Evolutionary conservation across 257 asterid species (phyloP).

Genomic region (Orobanche coerulescens): DNA sequence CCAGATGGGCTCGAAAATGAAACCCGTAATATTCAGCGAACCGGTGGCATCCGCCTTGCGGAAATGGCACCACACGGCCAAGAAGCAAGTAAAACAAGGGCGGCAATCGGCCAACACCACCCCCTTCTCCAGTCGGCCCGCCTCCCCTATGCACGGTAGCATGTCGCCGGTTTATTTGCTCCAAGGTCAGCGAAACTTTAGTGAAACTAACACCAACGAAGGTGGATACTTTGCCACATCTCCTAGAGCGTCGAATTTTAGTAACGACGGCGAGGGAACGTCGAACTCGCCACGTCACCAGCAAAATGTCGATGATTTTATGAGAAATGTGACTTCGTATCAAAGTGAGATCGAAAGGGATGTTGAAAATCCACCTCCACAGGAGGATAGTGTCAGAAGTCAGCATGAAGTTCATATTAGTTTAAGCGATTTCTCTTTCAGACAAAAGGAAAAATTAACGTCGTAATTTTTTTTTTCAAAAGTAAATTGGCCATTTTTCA

Average conservation of each 20-base stretch:
- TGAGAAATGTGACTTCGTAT: not conserved
- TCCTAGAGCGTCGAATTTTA: conserved; percentile 23
- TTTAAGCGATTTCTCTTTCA: conserved; percentile 32
- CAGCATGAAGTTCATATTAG: conserved; percentile 16
- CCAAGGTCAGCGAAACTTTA: conserved; percentile 29
- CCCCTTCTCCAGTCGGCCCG: conserved; percentile 51
- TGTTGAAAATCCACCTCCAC: conserved; percentile 20
- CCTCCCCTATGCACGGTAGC: conserved; percentile 54
- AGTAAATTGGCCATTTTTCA: not conserved
- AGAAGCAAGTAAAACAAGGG: conserved; percentile 51
- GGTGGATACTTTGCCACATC: conserved; percentile 22
- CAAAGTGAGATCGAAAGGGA: conserved; percentile 27
- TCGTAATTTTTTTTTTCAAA: not conserved
- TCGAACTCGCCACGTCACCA: conserved; percentile 15
- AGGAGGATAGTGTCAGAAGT: not conserved
- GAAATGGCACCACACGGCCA: conserved; percentile 75
- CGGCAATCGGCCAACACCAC: conserved; percentile 36
- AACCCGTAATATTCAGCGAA: conserved; percentile 64
- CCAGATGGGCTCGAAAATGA: conserved; percentile 87
- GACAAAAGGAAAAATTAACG: conserved; percentile 17
- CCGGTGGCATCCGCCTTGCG: conserved; percentile 60
- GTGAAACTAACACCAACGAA: conserved; percentile 21
- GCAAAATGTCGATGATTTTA: conserved; percentile 8
- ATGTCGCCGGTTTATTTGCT: conserved; percentile 62
- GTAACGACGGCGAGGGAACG: conserved; percentile 19